Conservation (phyloP, 2,329 filamentous ascomycete species). For the Davidsoniella eucalypti region DNA sequence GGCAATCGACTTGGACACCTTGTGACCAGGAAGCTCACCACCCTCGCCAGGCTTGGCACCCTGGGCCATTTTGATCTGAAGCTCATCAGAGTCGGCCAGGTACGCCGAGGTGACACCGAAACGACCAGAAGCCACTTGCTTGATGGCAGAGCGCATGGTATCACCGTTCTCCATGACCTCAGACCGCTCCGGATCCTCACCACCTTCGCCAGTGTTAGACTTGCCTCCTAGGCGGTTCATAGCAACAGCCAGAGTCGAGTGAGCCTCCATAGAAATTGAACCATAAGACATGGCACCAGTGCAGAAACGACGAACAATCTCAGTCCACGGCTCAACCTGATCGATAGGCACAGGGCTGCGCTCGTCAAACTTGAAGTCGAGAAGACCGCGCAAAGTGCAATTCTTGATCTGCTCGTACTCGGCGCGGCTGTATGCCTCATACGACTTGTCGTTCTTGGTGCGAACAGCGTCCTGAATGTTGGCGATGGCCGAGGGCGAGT, state of each 20-base stretch:
- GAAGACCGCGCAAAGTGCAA: conserved; percentile 81
- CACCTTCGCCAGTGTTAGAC: conserved; percentile 94
- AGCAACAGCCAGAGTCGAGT: conserved; percentile 85
- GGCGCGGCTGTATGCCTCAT: conserved; percentile 84
- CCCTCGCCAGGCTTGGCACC: conserved; percentile 95
- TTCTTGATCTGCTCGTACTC: conserved; percentile 95
- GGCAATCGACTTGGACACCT: conserved; percentile 86
- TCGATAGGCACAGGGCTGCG: conserved; percentile 75
- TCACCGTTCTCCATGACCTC: conserved; percentile 78
- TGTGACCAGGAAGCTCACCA: conserved; percentile 92
- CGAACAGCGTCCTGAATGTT: conserved; percentile 95
- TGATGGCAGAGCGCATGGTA: conserved; percentile 93
- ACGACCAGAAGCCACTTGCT: conserved; percentile 88
- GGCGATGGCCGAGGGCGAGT: conserved; percentile 85
- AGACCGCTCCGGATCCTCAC: conserved; percentile 85
- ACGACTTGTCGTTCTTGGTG: conserved; percentile 96
- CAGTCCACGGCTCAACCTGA: conserved; percentile 95
- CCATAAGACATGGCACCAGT: conserved; percentile 98
- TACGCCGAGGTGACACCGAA: conserved; percentile 95
- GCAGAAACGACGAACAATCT: conserved; percentile 90
- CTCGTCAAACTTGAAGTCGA: conserved; percentile 93
- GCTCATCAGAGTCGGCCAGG: conserved; percentile 82
- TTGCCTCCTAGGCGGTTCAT: conserved; percentile 96
- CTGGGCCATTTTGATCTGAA: conserved; percentile 99
- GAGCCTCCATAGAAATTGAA: conserved; percentile 96